Conservation (phyloP, 805 yeast species). For the Teunomyces tritomae region DNA sequence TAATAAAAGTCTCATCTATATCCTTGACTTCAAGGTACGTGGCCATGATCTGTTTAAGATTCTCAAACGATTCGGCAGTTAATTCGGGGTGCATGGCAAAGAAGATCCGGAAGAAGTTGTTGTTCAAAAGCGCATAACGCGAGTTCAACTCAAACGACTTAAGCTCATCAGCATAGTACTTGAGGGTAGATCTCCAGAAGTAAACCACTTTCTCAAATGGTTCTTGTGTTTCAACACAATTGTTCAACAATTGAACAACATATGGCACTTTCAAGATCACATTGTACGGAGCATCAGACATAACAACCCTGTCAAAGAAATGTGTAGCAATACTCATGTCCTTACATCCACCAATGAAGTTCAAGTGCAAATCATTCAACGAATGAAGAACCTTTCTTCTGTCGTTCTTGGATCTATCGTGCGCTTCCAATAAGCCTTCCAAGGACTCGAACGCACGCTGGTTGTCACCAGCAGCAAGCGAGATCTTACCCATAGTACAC, state of each 20-base stretch:
- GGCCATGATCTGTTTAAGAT: constrained; percentile 55
- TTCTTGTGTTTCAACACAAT: constrained; percentile 55
- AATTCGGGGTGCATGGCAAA: constrained; percentile 55
- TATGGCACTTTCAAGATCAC: constrained; percentile 72
- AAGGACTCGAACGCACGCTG: constrained; percentile 64
- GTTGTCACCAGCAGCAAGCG: constrained; percentile 62
- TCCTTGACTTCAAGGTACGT: constrained; percentile 55
- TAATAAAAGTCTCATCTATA: constrained; percentile 79
- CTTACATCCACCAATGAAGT: constrained; percentile 74
- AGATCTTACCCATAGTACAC: constrained; percentile 72
- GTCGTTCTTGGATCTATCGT: constrained; percentile 16
- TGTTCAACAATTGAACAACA: constrained; percentile 60
- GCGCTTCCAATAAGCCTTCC: constrained; percentile 54
- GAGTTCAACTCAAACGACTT: constrained; percentile 55
- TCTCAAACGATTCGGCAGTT: constrained; percentile 52
- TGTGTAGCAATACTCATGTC: constrained; percentile 69
- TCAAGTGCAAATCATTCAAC: constrained; percentile 69
- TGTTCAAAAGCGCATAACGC: constrained; percentile 69
- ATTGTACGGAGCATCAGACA: constrained; percentile 67
- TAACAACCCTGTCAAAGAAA: constrained; percentile 71
- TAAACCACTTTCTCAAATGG: constrained; percentile 57
- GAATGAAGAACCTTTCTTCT: constrained; percentile 35
- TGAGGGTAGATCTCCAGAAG: constrained; percentile 62
- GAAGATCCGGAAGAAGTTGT: constrained; percentile 64
- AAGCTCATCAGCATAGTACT: constrained; percentile 46